phyloP scores from a whole-genome alignment of 192 early-diverging fungal genomes.

The Neocallimastix lanati region DNA sequence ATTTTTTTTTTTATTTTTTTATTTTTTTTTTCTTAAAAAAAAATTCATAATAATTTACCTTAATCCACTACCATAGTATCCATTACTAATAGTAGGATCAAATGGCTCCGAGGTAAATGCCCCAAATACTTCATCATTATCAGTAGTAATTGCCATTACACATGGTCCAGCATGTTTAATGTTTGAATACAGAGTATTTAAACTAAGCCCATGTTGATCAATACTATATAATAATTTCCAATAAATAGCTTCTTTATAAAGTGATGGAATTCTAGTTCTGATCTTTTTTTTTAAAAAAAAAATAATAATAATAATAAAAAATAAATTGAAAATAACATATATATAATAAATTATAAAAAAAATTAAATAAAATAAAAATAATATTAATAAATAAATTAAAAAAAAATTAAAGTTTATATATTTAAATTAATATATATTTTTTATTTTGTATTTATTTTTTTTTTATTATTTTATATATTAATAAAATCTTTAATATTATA shows the following conservation, averaged over 20 bases:
- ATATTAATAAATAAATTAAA: too few species aligned
- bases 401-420: too few species aligned
- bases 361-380: too few species aligned
- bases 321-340: too few species aligned
- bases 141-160: constrained; percentile 50
- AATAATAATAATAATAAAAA: too few species aligned
- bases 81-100: constrained; percentile 10
- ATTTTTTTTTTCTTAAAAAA: too few species aligned
- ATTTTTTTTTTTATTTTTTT: too few species aligned
- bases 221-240: constrained; percentile 79
- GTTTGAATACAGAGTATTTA: constrained; percentile 59
- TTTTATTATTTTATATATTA: too few species aligned
- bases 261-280: constrained; percentile 31
- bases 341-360: too few species aligned
- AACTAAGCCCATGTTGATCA: constrained; percentile 82
- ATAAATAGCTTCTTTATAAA: constrained; percentile 49
- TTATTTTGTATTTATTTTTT: too few species aligned
- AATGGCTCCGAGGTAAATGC: constrained; percentile 53
- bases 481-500: too few species aligned
- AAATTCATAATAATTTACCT: constrained; percentile 43
- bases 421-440: too few species aligned
- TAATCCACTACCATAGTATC: constrained; percentile 68
- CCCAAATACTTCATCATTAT: constrained; percentile 44
- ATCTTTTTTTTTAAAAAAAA: neutral
- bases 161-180: constrained; percentile 46